Conservation (phyloP, 2,329 filamentous ascomycete genomes). For the Exophiala dermatitidis region DNA sequence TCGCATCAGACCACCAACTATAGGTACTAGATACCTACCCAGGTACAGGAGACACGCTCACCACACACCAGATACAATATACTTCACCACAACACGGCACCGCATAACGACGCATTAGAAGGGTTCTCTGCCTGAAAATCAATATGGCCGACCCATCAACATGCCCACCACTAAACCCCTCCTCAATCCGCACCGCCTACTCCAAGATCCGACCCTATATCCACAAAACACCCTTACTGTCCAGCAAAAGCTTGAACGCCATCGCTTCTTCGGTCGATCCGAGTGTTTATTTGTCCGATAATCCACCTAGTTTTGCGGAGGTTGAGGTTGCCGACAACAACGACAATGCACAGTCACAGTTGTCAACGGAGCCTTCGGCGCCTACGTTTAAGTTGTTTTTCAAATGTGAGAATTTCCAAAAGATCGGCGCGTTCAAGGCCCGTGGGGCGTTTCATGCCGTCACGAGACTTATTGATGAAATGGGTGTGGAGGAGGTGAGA, state of each 20-base stretch:
- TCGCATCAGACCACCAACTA: too few relatives aligned
- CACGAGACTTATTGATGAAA: slow-evolving; percentile 56
- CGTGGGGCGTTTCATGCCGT: slow-evolving; percentile 85
- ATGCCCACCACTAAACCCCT: slow-evolving; percentile 60
- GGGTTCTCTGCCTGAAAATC: not conserved
- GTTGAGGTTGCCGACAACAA: slow-evolving; percentile 28
- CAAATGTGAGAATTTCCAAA: slow-evolving; percentile 93
- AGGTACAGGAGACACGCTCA: not conserved
- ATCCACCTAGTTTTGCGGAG: slow-evolving; percentile 31
- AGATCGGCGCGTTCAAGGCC: slow-evolving; percentile 86
- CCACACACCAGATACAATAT: not conserved
- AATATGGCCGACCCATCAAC: slow-evolving; percentile 41
- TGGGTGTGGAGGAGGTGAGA: slow-evolving; percentile 54
- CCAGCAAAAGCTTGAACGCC: slow-evolving; percentile 63
- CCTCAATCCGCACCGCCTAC: slow-evolving; percentile 66
- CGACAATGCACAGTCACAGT: not conserved
- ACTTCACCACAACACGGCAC: not conserved
- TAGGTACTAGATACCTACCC: too few relatives aligned
- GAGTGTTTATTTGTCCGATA: slow-evolving; percentile 13
- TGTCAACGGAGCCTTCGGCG: not conserved
- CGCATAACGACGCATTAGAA: too few relatives aligned
- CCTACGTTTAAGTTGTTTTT: slow-evolving; percentile 74
- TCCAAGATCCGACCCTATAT: slow-evolving; percentile 65
- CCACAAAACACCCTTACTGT: slow-evolving; percentile 76
- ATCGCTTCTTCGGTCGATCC: slow-evolving; percentile 67